These are phyloP conservation scores for Nothomitra cinnamomea DNA, from an alignment of 2,329 filamentous ascomycete species.

Conservation along the genomic window DNA sequence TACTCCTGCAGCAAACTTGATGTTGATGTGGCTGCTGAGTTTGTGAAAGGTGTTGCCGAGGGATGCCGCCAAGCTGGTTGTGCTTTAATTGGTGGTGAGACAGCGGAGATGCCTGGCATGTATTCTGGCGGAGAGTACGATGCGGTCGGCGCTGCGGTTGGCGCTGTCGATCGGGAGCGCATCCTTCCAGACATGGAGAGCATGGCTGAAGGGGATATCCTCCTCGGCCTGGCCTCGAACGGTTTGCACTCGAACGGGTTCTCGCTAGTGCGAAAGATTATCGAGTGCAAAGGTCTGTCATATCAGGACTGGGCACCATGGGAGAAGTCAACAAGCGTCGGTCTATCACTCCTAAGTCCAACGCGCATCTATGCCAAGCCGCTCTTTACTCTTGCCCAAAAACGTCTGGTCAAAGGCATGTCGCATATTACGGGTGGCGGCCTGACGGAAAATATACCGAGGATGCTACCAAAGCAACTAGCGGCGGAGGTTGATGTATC, in stretches of 20 bases:
- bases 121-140: conserved; percentile 84
- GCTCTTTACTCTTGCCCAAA: conserved; percentile 46
- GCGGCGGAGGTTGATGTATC: conserved; percentile 65
- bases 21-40: conserved; percentile 59
- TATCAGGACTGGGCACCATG: conserved; percentile 67
- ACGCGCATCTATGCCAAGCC: conserved; percentile 88
- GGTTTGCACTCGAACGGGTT: conserved; percentile 95
- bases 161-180: conserved; percentile 52
- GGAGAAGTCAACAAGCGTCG: conserved; percentile 45
- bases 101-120: conserved; percentile 95
- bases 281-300: conserved; percentile 52
- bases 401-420: conserved; percentile 67
- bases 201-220: conserved; percentile 70
- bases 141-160: conserved; percentile 76
- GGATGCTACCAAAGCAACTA: conserved; percentile 69
- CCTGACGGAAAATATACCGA: conserved; percentile 80
- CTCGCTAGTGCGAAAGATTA: conserved; percentile 83
- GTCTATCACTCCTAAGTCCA: conserved; percentile 66
- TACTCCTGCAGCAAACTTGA: conserved; percentile 86
- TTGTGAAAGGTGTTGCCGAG: conserved; percentile 76
- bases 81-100: conserved; percentile 90
- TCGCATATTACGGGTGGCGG: conserved; percentile 96
- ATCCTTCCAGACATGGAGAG: conserved; percentile 58
- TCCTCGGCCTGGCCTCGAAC: conserved; percentile 70
- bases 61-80: conserved; percentile 76